phyloP scores from a whole-genome alignment of 2,329 filamentous ascomycete species.

The Penicillium vulpinum region DNA sequence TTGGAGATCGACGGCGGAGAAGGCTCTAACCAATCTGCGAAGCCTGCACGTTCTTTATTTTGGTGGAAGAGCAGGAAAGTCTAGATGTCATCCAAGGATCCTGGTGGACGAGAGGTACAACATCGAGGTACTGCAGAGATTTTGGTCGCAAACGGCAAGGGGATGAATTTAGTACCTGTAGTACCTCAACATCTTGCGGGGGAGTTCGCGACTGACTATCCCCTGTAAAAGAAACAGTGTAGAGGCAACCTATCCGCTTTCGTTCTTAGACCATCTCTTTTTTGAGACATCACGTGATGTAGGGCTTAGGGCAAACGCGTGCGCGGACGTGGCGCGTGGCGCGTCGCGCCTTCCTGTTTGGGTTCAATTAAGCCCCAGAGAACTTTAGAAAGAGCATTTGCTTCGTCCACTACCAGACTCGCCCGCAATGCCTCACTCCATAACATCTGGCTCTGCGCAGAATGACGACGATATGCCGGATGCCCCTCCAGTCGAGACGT shows the following conservation, averaged over 20 bases:
- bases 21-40: not conserved
- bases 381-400: not conserved
- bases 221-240: not conserved
- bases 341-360: conserved; percentile 23
- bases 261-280: conserved; percentile 7
- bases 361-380: conserved; percentile 15
- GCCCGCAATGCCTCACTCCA: conserved; percentile 40
- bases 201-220: not conserved
- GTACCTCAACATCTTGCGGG: not conserved
- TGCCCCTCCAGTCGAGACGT: conserved; percentile 28
- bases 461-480: conserved; percentile 46
- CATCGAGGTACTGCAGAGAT: conserved; percentile 6
- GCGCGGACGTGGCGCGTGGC: conserved; percentile 19
- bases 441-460: conserved; percentile 41
- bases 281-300: conserved; percentile 11
- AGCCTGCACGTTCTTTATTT: not conserved
- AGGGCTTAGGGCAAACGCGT: conserved; percentile 30
- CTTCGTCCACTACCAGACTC: not conserved
- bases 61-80: conserved; percentile 8
- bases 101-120: conserved; percentile 12
- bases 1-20: not conserved
- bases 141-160: conserved; percentile 18
- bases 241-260: conserved; percentile 13
- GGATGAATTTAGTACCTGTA: not conserved
- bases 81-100: conserved; percentile 20